Evolutionary conservation across 2,329 filamentous ascomycete species (phyloP), one percentile per base, ranked within the genome.

Genomic region (Fusarium kyushuense): DNA sequence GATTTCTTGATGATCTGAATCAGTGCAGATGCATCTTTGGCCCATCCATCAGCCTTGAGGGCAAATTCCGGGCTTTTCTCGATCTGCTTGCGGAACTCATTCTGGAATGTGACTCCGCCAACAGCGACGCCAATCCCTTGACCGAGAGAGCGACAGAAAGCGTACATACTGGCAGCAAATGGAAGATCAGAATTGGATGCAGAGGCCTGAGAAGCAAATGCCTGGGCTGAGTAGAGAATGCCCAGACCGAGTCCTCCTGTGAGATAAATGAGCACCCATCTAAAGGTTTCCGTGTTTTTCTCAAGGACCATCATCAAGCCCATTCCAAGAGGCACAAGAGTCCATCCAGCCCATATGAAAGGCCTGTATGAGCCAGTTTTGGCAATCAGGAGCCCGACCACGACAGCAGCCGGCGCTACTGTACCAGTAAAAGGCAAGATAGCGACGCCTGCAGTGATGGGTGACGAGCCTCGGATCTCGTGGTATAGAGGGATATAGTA

Each of bases 71-170:
- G 79, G 45, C 83, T 83, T 3, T 76, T 79, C 16, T 80, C 67
- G 43, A 91, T 76, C 63, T 86, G 84, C 43, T 77, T 77, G 54
- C 79, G 80, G 78, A 90, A 86, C 58, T 83, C 82, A 67, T 92
- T 92, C 76, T 92, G 89, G 78, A 92, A 92, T 54, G 91, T 84
- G 32, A 90, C 88, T 5, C 90, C 89, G 3, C 88, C 87, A 52
- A 91, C 82, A 3, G 90, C 89, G 4, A 92, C 87, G 25, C 90
- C 90, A 12, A 92, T 77, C 0, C 86, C 83, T 74, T 91, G 88
- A 1, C 90, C 90, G 25, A 92, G 84, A 2, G 86, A 84, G n/a
- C 71, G 64, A 38, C 62, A 72, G 80, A 93, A 92, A 54, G 84
- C 86, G 77, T 89, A 91, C 80, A 92, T 86, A 13, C 86, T 89